Evolutionary conservation across 2,329 filamentous ascomycete species (phyloP).

Genomic region (Arthroderma uncinatum): DNA sequence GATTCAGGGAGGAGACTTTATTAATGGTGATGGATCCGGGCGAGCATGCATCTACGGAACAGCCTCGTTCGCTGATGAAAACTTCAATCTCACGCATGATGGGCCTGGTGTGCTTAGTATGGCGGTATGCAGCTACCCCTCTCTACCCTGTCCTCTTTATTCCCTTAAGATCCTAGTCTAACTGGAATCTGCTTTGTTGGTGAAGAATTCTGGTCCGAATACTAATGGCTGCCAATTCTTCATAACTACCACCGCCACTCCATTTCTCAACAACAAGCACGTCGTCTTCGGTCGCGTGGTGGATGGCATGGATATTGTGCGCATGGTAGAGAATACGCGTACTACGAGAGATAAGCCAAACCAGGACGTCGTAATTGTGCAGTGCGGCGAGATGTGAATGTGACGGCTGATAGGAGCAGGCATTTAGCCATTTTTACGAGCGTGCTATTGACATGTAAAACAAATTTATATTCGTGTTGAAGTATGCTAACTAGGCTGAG

Average conservation of each 20-base stretch:
- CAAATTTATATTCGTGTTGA: too few species aligned
- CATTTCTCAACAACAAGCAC: slow-evolving; percentile 84
- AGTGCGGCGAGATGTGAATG: slow-evolving; percentile 94
- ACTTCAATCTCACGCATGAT: slow-evolving; percentile 71
- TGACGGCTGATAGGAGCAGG: not conserved
- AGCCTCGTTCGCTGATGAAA: slow-evolving; percentile 79
- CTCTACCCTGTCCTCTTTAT: slow-evolving; percentile 2
- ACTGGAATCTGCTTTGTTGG: not conserved
- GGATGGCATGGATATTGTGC: slow-evolving; percentile 80
- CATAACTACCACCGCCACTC: slow-evolving; percentile 79
- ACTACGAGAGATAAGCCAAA: slow-evolving; percentile 76
- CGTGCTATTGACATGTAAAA: too few species aligned
- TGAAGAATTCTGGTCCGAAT: slow-evolving; percentile 75
- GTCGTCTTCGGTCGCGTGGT: slow-evolving; percentile 89
- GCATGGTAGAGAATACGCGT: slow-evolving; percentile 84
- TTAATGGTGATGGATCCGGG: slow-evolving; percentile 86
- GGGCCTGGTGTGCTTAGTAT: slow-evolving; percentile 74
- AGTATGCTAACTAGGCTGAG: not conserved
- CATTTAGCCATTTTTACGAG: too few species aligned
- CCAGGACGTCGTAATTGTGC: slow-evolving; percentile 68
- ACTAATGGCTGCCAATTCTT: slow-evolving; percentile 97
- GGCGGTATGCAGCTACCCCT: slow-evolving; percentile 56
- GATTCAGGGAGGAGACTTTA: slow-evolving; percentile 93
- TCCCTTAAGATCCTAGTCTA: slow-evolving; percentile 4
- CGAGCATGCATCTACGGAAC: slow-evolving; percentile 79